Evolutionary conservation across 148 eudicot genomes (phyloP), one percentile per base, ranked within the genome.

Genomic region (Chenopodium quinoa): DNA sequence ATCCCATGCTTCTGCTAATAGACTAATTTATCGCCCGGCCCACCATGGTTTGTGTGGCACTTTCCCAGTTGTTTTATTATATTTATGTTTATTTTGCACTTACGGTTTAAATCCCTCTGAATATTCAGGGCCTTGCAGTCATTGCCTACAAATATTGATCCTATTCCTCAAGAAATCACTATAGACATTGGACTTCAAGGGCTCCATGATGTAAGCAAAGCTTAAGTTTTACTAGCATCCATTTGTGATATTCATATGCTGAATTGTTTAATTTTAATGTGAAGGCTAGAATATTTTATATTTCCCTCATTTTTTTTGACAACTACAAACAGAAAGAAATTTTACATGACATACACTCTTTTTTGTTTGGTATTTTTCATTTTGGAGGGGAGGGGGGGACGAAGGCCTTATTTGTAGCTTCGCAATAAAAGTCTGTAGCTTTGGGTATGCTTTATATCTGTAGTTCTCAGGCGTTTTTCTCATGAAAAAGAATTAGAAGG

Each of bases 151-250:
- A 81, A 87, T 76, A 78, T 90, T 63, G 99, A 95, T 90, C 97
- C 99, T 68, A 90, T 95, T 79, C 99, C 99, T 22, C 81, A 84
- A 83, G 93, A 87, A 78, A 82, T 93, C 79, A 90, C 83, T 65
- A 84, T 83, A 78, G 94, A 91, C 65, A 86, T 92, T 76, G 92
- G 90, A 87, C 95, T 93, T 66, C 23, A 81, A 82, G 80, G 84
- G 81, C 99, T 96, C 34, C 88, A 79, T 70, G 93, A 96, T 88
- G 99, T 95, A 90, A 91, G 97, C 80, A 70, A 67, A 84, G 58
- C 17, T 62, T 50, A 64, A 48, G 70, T 46, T 69, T 71, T 69
- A 19, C 64, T 56, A 19, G 48, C 58, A 58, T 77, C 4, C 77
- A 40, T 54, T 80, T 73, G 32, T 22, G 67, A 52, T 71, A 40